Conservation (phyloP, 257 asterid genomes). For the Solanum lycopersicoides region DNA sequence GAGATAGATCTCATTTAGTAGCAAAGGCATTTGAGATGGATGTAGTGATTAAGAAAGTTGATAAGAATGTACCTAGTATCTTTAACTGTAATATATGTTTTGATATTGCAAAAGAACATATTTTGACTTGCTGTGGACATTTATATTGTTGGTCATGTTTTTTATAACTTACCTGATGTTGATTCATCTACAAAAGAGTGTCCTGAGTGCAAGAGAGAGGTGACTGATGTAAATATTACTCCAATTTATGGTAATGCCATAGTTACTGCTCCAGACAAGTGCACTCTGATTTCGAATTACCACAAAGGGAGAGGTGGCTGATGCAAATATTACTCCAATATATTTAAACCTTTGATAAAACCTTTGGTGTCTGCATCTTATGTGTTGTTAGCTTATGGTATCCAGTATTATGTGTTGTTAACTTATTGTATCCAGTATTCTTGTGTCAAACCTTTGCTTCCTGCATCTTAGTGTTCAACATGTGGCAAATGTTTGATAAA, state of each 20-base stretch:
- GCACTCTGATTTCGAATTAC: conserved; percentile 17
- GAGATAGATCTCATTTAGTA: background rate
- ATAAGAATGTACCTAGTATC: background rate
- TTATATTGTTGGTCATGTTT: conserved; percentile 8
- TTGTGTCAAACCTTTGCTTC: background rate
- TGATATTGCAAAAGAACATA: conserved; percentile 29
- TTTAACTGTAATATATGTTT: conserved; percentile 36
- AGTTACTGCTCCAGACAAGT: background rate
- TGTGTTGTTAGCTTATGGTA: too few species aligned
- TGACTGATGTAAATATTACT: conserved; percentile 20
- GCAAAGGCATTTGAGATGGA: background rate
- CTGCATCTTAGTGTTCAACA: too few species aligned
- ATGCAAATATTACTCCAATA: too few species aligned
- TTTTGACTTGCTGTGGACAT: conserved; percentile 22
- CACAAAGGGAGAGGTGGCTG: background rate
- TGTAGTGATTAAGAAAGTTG: background rate
- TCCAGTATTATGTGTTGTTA: too few species aligned
- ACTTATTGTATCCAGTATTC: background rate
- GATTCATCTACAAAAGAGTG: conserved; percentile 36
- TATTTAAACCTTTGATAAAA: too few species aligned
- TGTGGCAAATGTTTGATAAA: too few species aligned
- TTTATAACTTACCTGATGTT: conserved; percentile 30
- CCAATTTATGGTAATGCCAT: conserved; percentile 35
- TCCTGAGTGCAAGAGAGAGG: conserved; percentile 45
- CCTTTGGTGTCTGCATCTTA: too few species aligned